Percentiles rank a stretch among this genome's conserved stretches.
These are phyloP conservation scores for Chrysosporium keratinophilum DNA, from an alignment of 2,329 filamentous ascomycete genomes.

Conservation along the genomic window DNA sequence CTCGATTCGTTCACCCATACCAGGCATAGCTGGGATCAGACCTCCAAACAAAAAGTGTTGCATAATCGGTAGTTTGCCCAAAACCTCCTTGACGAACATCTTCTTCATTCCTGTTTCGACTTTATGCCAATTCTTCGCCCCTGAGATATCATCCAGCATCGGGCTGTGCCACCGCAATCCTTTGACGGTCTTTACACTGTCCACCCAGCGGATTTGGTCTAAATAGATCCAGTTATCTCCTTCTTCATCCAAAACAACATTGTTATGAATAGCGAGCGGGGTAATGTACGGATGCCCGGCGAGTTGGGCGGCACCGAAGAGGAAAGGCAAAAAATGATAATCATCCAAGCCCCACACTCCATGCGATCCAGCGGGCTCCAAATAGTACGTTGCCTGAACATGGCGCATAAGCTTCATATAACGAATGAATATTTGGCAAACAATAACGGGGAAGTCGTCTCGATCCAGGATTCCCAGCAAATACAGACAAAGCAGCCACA, in stretches of 20 bases:
- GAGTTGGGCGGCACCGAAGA: conserved; percentile 87
- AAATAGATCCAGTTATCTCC: conserved; percentile 77
- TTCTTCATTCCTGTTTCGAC: conserved; percentile 90
- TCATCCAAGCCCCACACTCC: conserved; percentile 97
- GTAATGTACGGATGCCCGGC: conserved; percentile 73
- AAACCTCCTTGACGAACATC: conserved; percentile 90
- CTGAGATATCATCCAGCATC: conserved; percentile 95
- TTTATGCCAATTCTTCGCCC: conserved; percentile 80
- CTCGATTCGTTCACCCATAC: conserved; percentile 52
- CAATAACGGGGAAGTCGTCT: conserved; percentile 60
- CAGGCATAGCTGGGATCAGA: conserved; percentile 66
- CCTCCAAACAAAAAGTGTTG: conserved; percentile 95
- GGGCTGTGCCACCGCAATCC: conserved; percentile 92
- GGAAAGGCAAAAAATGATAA: conserved; percentile 91
- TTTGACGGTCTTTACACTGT: conserved; percentile 91
- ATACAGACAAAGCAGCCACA: conserved; percentile 92
- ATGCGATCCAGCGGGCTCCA: conserved; percentile 92
- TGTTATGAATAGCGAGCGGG: conserved; percentile 73
- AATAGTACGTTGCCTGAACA: conserved; percentile 85
- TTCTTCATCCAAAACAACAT: conserved; percentile 77
- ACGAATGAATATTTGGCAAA: conserved; percentile 66
- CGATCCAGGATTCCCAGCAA: conserved; percentile 57
- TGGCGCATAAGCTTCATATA: conserved; percentile 81
- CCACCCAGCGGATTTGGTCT: conserved; percentile 86
- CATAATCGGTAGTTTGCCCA: conserved; percentile 93